These are phyloP conservation scores for Tricholomella constricta DNA, from an alignment of 768 basidiomycete species.

Conservation along the genomic window DNA sequence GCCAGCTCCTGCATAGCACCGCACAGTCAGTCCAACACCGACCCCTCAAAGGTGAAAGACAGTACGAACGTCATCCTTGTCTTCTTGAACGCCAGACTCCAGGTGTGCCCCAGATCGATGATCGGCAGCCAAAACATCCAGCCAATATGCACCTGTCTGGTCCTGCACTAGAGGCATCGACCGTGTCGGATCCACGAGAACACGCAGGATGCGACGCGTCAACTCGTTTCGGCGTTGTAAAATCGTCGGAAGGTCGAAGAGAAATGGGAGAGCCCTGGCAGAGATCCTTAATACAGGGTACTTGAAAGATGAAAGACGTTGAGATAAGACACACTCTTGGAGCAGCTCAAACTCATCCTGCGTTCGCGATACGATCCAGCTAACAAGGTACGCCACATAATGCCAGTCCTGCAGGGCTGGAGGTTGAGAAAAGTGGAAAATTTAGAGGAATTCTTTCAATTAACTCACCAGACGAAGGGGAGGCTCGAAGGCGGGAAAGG, in stretches of 20 bases:
- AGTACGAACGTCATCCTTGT: constrained; percentile 15
- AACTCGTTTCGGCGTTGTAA: constrained; percentile 14
- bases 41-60: not conserved
- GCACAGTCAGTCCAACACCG: not conserved
- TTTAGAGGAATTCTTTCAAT: no score
- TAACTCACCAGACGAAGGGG: constrained; percentile 6
- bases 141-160: constrained; percentile 15
- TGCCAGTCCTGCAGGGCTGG: constrained; percentile 3
- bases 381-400: constrained; percentile 15
- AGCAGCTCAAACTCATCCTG: constrained; percentile 7
- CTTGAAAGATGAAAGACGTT: no score
- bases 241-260: constrained; percentile 6
- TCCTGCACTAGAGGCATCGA: not conserved
- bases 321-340: constrained; percentile 6
- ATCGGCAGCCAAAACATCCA: constrained; percentile 10
- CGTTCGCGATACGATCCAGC: constrained; percentile 10
- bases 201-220: constrained; percentile 19
- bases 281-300: no score
- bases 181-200: constrained; percentile 13
- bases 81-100: not conserved
- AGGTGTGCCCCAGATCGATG: not conserved
- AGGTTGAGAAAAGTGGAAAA: not conserved
- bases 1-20: constrained; percentile 6
- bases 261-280: constrained; percentile 12
- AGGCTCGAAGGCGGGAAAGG: constrained; percentile 8